These are phyloP conservation scores for Albophoma yamanashiensis DNA, from an alignment of 2,329 filamentous ascomycete species.

Conservation along the genomic window DNA sequence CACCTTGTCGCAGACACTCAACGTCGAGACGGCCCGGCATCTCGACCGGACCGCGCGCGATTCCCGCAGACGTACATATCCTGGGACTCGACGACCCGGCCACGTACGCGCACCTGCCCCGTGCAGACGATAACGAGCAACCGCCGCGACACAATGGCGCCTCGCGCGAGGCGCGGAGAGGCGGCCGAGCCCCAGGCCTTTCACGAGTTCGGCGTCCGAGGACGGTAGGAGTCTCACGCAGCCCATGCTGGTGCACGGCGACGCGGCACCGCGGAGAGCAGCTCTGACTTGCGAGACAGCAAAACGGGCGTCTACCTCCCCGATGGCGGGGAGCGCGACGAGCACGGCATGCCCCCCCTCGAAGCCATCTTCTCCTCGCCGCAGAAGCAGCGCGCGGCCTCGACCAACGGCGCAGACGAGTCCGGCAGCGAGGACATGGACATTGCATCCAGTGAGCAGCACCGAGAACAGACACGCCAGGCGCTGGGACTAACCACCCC, in stretches of 20 bases:
- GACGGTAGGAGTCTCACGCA: constrained; percentile 21
- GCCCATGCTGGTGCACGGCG: no score
- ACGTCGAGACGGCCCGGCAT: neutral
- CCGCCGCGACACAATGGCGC: constrained; percentile 17
- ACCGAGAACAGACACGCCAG: neutral
- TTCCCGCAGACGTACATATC: neutral
- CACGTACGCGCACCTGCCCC: neutral
- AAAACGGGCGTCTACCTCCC: constrained; percentile 81
- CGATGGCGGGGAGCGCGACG: constrained; percentile 73
- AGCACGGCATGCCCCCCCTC: constrained; percentile 83
- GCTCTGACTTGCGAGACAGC: constrained; percentile 32
- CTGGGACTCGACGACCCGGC: neutral
- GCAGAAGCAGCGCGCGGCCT: constrained; percentile 38
- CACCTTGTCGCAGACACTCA: neutral
- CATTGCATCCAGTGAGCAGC: constrained; percentile 34
- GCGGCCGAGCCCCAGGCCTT: constrained; percentile 19
- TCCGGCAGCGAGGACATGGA: constrained; percentile 40
- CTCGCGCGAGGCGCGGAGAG: constrained; percentile 19
- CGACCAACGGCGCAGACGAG: constrained; percentile 13
- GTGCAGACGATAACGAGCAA: neutral
- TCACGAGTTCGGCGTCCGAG: constrained; percentile 22
- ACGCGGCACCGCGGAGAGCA: neutral
- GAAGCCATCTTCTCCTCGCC: constrained; percentile 86
- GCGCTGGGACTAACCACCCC: neutral
- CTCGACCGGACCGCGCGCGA: neutral